A percentile compares a stretch with the other conserved stretches of the same genome.
phyloP scores from a whole-genome alignment of 495 filamentous ascomycete genomes.

The Antarctomyces pellizariae region DNA sequence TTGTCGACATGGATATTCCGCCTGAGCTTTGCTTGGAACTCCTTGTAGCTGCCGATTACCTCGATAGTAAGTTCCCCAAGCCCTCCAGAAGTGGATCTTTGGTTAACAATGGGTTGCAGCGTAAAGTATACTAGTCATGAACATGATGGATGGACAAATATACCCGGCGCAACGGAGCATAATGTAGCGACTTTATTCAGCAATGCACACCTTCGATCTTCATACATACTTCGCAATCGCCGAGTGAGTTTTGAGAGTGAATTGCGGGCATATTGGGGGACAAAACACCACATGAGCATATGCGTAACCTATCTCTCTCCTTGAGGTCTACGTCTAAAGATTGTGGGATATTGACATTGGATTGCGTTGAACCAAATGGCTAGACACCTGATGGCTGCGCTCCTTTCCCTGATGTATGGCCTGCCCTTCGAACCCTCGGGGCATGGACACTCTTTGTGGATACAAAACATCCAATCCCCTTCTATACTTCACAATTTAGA shows the following conservation, averaged over 20 bases:
- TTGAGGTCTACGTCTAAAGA: slow-evolving; percentile 55
- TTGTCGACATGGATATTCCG: slow-evolving; percentile 75
- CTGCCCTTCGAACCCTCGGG: too few species aligned
- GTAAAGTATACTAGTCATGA: slow-evolving; percentile 2
- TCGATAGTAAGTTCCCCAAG: slow-evolving; percentile 15
- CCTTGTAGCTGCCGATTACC: slow-evolving; percentile 61
- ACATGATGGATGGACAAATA: slow-evolving; percentile 3
- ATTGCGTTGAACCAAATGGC: too few species aligned
- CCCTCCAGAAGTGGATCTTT: slow-evolving; percentile 2
- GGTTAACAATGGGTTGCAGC: slow-evolving; percentile 4
- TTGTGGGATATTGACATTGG: slow-evolving; percentile 65
- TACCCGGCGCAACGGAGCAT: slow-evolving; percentile 2
- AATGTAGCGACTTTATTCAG: slow-evolving; percentile 2
- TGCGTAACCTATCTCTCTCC: slow-evolving; percentile 29
- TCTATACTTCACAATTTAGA: too few species aligned
- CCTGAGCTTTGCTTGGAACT: slow-evolving; percentile 57
- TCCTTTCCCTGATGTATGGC: too few species aligned
- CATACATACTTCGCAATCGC: slow-evolving; percentile 1
- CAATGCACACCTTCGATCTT: slow-evolving; percentile 3
- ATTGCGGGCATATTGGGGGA: not conserved
- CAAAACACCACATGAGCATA: slow-evolving; percentile 40
- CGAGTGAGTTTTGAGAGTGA: slow-evolving; percentile 1
- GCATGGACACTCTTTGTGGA: too few species aligned
- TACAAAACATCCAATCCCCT: too few species aligned
- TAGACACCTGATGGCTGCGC: too few species aligned